Conservation (phyloP, 208 protist species). For the Crithidia brevicula region DNA sequence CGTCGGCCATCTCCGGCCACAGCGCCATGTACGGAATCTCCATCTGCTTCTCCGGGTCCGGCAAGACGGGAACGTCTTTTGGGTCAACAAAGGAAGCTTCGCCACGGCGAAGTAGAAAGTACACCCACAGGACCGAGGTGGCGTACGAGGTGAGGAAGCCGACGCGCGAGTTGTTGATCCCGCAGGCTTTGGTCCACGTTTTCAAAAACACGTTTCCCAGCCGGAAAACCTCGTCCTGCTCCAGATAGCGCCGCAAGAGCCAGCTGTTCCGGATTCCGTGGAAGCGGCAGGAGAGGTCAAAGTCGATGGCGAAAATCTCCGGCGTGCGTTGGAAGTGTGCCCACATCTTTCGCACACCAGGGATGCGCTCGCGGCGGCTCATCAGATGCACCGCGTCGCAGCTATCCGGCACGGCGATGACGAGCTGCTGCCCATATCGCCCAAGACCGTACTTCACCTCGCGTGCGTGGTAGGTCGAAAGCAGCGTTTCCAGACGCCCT, state of each 20-base stretch:
- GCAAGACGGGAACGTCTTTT: constrained; percentile 22
- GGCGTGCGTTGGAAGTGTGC: constrained; percentile 28
- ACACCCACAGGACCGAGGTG: constrained; percentile 73
- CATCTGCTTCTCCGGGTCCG: constrained; percentile 21
- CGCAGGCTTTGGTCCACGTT: constrained; percentile 76
- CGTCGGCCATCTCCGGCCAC: constrained; percentile 25
- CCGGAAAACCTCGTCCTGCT: constrained; percentile 53
- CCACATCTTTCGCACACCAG: constrained; percentile 44
- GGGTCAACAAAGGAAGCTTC: constrained; percentile 58
- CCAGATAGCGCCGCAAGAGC: constrained; percentile 74
- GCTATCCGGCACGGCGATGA: constrained; percentile 24
- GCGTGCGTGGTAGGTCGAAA: constrained; percentile 7
- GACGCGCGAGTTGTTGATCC: constrained; percentile 72
- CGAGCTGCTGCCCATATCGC: background rate
- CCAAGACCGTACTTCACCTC: background rate
- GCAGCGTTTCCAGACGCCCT: background rate
- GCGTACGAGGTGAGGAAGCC: constrained; percentile 87
- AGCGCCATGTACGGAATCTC: constrained; percentile 59
- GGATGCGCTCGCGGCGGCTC: constrained; percentile 22
- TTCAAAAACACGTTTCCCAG: constrained; percentile 77
- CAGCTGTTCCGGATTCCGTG: constrained; percentile 84
- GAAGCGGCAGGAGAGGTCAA: constrained; percentile 75
- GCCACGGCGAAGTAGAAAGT: constrained; percentile 59
- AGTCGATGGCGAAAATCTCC: constrained; percentile 80
- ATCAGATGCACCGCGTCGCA: constrained; percentile 50